A percentile compares a stretch with the other conserved stretches of the same genome.
These are phyloP conservation scores for Glycine latifolia DNA, from an alignment of 306 rosid genomes.

Conservation along the genomic window DNA sequence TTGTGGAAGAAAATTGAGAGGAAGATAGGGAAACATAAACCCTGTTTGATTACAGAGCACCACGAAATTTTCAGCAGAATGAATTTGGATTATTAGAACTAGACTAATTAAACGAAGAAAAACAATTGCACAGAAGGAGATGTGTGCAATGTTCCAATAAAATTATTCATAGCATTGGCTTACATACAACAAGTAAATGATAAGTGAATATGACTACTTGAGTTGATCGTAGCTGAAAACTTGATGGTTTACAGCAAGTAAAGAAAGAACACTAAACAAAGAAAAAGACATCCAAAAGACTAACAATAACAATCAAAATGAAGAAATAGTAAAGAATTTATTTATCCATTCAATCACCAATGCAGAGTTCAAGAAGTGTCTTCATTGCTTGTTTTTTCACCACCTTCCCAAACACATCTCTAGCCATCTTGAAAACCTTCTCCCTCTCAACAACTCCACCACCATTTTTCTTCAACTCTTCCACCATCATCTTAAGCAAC, in stretches of 20 bases:
- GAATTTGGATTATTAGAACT: too few species aligned
- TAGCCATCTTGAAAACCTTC: conserved; percentile 65
- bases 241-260: conserved; percentile 9
- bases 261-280: neutral
- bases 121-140: neutral
- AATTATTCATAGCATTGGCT: conserved; percentile 21
- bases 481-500: conserved; percentile 61
- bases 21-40: too few species aligned
- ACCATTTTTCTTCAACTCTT: conserved; percentile 58
- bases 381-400: conserved; percentile 77
- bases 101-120: too few species aligned
- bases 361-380: conserved; percentile 56
- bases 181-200: neutral
- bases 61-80: too few species aligned
- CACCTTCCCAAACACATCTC: conserved; percentile 75
- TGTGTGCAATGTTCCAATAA: conserved; percentile 1
- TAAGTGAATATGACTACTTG: neutral
- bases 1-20: too few species aligned
- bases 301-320: neutral
- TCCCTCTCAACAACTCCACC: conserved; percentile 63
- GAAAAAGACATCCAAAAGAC: too few species aligned
- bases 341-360: conserved; percentile 43
- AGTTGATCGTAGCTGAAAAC: conserved; percentile 38
- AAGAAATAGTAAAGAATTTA: neutral
- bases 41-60: too few species aligned